Base-by-base conservation (phyloP, 176 grass and related monocot genomes). In the Luzula sylvatica region DNA sequence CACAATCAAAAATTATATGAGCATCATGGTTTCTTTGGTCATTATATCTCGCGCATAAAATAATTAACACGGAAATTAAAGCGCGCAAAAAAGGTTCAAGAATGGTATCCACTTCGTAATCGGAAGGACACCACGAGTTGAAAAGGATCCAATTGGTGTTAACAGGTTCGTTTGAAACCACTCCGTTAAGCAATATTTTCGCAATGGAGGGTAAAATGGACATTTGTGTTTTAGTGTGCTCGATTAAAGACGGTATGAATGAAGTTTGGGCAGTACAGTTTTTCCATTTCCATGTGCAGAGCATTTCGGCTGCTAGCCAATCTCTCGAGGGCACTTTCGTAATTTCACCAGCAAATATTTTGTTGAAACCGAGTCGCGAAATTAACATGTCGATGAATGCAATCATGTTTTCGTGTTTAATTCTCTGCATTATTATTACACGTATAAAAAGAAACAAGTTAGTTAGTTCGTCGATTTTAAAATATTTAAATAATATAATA, bases 251-350 rank as follows among this genome's bases (percentile, higher is more conserved):
- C 60, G 73, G 80, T 69, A 95, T 67, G 64, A 95, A 88, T 73
- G 76, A 79, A 56, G 50, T 44, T 51, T 68, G 43, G 25, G 54
- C 80, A 73, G 56, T 59, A 22, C 80, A 58, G 2, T 49, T 80
- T 68, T 67, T 59, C 90, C 83, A 95, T 27, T 75, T 75, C 90
- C 83, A 88, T 55, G 80, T 73, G 66, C 76, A 95, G 66, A 95
- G 65, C 42, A 95, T 72, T 56, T 88, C 84, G 76, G 70, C 72
- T 23, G 90, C 90, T 69, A 95, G 70, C 90, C 90, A 96, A 53
- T 65, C 74, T 62, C 81, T 84, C 19, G 74, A 74, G 6, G 56
- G 28, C 49, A 53, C 61, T 76, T 71, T 71, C 35, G 78, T 58
- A 80, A 76, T 41, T 48, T 46, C 58, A 62, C 87, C 90, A 67